Evolutionary conservation across 768 basidiomycete species (phyloP).

Genomic region (Tephrocybe sp.): DNA sequence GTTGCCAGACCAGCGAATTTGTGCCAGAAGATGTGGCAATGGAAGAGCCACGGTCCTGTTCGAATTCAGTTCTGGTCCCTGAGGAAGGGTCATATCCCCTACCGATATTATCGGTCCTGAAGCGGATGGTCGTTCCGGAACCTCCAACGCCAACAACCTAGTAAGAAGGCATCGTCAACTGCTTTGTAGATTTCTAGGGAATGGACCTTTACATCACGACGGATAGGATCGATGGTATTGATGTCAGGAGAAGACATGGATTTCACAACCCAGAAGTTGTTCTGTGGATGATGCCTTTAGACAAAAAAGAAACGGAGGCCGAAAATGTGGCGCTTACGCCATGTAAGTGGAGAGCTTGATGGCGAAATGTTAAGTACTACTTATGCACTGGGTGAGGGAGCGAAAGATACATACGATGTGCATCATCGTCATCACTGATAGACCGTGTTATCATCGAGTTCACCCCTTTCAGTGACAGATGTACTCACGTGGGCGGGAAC

Average conservation of each 20-base stretch:
- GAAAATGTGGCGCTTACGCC: constrained; percentile 21
- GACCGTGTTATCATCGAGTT: background rate
- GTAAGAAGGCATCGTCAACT: background rate
- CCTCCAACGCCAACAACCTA: constrained; percentile 22
- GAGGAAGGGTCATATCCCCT: background rate
- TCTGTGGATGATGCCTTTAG: constrained; percentile 20
- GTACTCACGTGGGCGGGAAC: constrained; percentile 29
- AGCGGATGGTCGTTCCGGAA: constrained; percentile 24
- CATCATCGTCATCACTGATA: constrained; percentile 25
- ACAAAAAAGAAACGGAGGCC: background rate
- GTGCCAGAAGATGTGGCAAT: constrained; percentile 39
- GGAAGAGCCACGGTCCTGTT: constrained; percentile 24
- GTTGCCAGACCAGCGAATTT: constrained; percentile 42
- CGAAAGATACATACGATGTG: constrained; percentile 25
- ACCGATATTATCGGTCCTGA: constrained; percentile 26
- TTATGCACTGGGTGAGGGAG: too few species aligned
- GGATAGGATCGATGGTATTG: constrained; percentile 48
- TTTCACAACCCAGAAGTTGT: constrained; percentile 41
- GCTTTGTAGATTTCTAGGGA: background rate
- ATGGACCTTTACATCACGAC: constrained; percentile 20
- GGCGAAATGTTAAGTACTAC: background rate
- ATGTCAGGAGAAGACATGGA: constrained; percentile 27
- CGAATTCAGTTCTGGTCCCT: background rate
- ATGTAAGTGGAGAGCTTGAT: constrained; percentile 30
- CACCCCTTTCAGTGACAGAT: background rate